phyloP scores from a whole-genome alignment of 768 basidiomycete genomes.

The Boletus rufocinnamomeus region DNA sequence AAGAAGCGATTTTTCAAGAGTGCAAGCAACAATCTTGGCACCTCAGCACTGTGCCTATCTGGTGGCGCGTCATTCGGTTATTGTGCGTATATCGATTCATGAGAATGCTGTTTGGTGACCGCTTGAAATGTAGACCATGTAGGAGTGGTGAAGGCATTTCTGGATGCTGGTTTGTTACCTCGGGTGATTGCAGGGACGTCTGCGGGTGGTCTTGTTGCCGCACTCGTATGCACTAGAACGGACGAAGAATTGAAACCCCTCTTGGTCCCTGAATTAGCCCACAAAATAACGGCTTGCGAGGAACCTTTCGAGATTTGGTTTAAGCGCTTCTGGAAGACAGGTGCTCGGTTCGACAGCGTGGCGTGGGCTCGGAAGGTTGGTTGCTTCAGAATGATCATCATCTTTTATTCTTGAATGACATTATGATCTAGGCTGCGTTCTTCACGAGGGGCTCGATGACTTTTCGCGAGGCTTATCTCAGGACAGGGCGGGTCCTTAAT shows the following conservation, averaged over 20 bases:
- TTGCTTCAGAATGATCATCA: neutral
- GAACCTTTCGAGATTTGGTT: slow-evolving; percentile 74
- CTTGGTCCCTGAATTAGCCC: slow-evolving; percentile 81
- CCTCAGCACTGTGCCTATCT: slow-evolving; percentile 91
- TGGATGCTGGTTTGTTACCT: slow-evolving; percentile 84
- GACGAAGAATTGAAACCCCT: slow-evolving; percentile 81
- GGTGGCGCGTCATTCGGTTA: slow-evolving; percentile 96
- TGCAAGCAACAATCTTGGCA: slow-evolving; percentile 86
- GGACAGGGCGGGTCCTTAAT: slow-evolving; percentile 92
- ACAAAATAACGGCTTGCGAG: slow-evolving; percentile 79
- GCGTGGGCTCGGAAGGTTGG: slow-evolving; percentile 86
- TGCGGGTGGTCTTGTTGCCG: slow-evolving; percentile 82
- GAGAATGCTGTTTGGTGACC: neutral
- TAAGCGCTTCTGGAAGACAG: slow-evolving; percentile 76
- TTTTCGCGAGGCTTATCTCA: slow-evolving; percentile 91
- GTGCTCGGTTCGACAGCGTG: slow-evolving; percentile 93
- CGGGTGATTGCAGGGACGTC: slow-evolving; percentile 94
- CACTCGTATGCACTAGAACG: slow-evolving; percentile 82
- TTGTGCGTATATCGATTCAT: slow-evolving; percentile 49
- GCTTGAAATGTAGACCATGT: slow-evolving; percentile 61
- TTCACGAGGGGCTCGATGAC: slow-evolving; percentile 94
- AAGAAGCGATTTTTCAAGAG: slow-evolving; percentile 91
- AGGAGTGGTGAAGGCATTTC: slow-evolving; percentile 89
- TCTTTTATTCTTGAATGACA: neutral
- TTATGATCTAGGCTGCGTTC: slow-evolving; percentile 62